Evolutionary conservation across 192 early-diverging fungal genomes (phyloP).

Genomic region (Entomortierella beljakovae): DNA sequence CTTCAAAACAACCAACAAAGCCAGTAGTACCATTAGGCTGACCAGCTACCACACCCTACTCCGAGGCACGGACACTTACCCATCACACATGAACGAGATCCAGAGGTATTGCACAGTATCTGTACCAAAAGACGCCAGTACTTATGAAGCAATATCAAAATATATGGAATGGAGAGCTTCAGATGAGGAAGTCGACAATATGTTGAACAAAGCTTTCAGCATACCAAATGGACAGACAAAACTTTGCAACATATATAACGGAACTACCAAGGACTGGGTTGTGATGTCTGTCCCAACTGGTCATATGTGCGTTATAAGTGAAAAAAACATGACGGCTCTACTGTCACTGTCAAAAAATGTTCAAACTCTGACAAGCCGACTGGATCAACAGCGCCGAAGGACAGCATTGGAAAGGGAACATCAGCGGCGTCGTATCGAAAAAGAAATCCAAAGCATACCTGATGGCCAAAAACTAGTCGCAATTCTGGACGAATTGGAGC

Average conservation of each 20-base stretch:
- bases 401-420: background rate
- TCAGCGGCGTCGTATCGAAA: background rate
- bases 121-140: conserved; percentile 7
- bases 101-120: conserved; percentile 12
- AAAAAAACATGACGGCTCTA: background rate
- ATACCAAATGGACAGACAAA: background rate
- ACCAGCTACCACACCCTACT: conserved; percentile 12
- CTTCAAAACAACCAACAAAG: conserved; percentile 33
- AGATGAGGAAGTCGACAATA: background rate
- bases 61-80: background rate
- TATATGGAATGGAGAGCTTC: conserved; percentile 5
- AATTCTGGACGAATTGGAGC: background rate
- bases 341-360: conserved; percentile 11
- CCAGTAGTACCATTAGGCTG: conserved; percentile 22
- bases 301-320: background rate
- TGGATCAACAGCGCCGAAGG: background rate
- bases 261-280: background rate
- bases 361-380: background rate
- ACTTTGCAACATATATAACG: conserved; percentile 11
- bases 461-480: conserved; percentile 2
- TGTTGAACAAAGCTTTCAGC: conserved; percentile 9
- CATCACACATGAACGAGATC: conserved; percentile 16
- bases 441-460: background rate
- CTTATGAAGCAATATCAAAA: background rate
- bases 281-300: background rate